Evolutionary conservation across 306 rosid genomes (phyloP), one percentile per base, ranked within the genome.

Genomic region (Purshia tridentata): DNA sequence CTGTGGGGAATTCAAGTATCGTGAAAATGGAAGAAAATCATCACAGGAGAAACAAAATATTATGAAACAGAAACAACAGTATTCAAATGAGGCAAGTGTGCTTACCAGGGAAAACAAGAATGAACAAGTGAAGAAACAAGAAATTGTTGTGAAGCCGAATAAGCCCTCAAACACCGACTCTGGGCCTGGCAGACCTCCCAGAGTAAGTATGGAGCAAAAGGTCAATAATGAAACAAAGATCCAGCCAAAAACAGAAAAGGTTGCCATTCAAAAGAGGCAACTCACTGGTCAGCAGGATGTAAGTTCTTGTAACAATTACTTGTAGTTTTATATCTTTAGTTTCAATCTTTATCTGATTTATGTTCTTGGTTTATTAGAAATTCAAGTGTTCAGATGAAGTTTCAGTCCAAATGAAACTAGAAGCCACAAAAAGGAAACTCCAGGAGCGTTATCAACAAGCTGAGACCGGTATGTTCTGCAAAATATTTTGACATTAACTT

Each of bases 381-480:
- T 70, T 81, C 56, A 85, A 83, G 84, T 53, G 54, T 56, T 83
- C 85, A 1, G 95, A 88, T 41, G 98, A 94, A 49, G 85, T 9
- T 29, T 88, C 88, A 4, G 87, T 80, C 70, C 85, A 88, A 73
- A 66, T 74, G 69, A 95, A 95, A 83, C 90, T 95, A 10, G 99
- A 95, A 88, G 99, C 89, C 57, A 87, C 99, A 22, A 95, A 91
- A 82, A 87, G 99, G 86, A 95, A 72, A 79, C 99, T 95, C 83
- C 99, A 95, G 55, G 97, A 88, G 84, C 78, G 93, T 20, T 95
- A 95, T 81, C 99, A 91, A 87, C 96, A 91, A 86, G 97, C 83
- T 37, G 97, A 90, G 83, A 95, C 87, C 9, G 98, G 98, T 93
- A 57, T 58, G 82, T 80, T 37, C 48, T 47, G 6, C 8, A 12